Conservation (phyloP, 2,329 filamentous ascomycete genomes). For the Beauveria pseudobassiana region DNA sequence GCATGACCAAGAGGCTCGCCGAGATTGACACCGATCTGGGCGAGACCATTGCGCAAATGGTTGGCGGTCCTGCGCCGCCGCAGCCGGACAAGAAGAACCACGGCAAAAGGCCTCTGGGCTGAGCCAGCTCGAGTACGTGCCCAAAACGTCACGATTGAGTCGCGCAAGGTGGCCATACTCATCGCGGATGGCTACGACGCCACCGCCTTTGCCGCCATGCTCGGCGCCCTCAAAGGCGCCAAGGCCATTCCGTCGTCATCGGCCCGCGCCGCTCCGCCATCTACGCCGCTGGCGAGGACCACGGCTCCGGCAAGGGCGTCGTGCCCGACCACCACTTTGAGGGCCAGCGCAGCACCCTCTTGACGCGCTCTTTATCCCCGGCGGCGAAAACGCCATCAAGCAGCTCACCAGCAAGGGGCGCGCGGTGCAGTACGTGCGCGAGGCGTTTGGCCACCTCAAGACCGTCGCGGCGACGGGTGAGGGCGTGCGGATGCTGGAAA, state of each 20-base stretch:
- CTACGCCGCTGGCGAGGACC: slow-evolving; percentile 50
- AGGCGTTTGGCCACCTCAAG: slow-evolving; percentile 78
- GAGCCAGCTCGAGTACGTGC: slow-evolving; percentile 61
- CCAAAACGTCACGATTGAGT: slow-evolving; percentile 59
- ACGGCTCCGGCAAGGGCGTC: slow-evolving; percentile 42
- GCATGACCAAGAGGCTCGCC: slow-evolving; percentile 58
- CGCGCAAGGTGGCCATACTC: slow-evolving; percentile 66
- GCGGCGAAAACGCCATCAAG: slow-evolving; percentile 55
- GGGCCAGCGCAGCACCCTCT: slow-evolving; percentile 72
- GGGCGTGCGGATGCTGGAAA: slow-evolving; percentile 54
- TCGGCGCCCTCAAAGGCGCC: slow-evolving; percentile 52
- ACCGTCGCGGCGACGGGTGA: slow-evolving; percentile 70
- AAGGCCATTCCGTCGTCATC: slow-evolving; percentile 64
- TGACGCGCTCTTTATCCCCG: slow-evolving; percentile 70
- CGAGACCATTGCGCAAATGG: slow-evolving; percentile 59
- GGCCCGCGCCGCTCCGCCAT: slow-evolving; percentile 60
- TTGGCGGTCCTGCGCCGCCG: slow-evolving; percentile 47
- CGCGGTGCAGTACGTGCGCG: slow-evolving; percentile 67
- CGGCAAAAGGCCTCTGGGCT: slow-evolving; percentile 60
- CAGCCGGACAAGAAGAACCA: slow-evolving; percentile 56
- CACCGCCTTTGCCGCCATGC: slow-evolving; percentile 56
- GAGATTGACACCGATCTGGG: slow-evolving; percentile 69
- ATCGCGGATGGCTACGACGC: slow-evolving; percentile 72
- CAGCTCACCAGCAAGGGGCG: slow-evolving; percentile 63
- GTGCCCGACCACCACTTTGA: slow-evolving; percentile 72